Evolutionary conservation across 164 flowering plant genomes (phyloP), one percentile per base, ranked within the genome.

Genomic region (Liquidambar formosana): DNA sequence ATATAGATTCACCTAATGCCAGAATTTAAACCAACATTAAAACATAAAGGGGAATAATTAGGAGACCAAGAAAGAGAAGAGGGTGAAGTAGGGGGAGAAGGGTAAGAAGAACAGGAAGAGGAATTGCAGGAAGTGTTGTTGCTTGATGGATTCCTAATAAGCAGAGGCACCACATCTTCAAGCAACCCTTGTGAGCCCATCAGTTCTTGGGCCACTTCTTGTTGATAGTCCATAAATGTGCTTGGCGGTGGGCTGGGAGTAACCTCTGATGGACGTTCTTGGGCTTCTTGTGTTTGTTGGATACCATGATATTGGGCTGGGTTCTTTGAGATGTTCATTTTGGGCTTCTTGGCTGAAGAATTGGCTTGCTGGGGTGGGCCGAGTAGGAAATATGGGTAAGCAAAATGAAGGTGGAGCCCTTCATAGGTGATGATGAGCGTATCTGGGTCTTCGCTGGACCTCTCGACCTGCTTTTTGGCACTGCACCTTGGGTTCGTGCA

Each of bases 381-480:
- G 38, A 49, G 41, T 10, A 73, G 67, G 74, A 87, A 83, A 70
- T 71, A 85, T 23, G 95, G 91, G 76, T 83, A 88, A 26, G 84
- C 76, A 53, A 85, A 94, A 68, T 94, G 99, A 57, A 94, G 89
- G 76, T 94, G 99, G 57, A 92, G 91, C 3, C 99, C 99, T 78
- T 94, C 99, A 44, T 94, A 94, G 57, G 99, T 92, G 78, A 94
- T 77, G 63, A 92, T 75, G 46, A 94, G 77, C 2, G 88, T 85
- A 41, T 91, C 97, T 0, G 88, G 87, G 63, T 94, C 99, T 9
- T 88, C 90, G 13, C 71, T 81, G 1, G 88, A 87, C 65, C 83
- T 79, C 76, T 94, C 99, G 65, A 92, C 97, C 64, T 92, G 97
- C 75, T 91, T 94, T 78, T 92, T 94, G 8, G 99, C 97, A 18